These are phyloP conservation scores for Suhomyces sp. DNA, from an alignment of 805 yeast genomes.

Conservation along the genomic window DNA sequence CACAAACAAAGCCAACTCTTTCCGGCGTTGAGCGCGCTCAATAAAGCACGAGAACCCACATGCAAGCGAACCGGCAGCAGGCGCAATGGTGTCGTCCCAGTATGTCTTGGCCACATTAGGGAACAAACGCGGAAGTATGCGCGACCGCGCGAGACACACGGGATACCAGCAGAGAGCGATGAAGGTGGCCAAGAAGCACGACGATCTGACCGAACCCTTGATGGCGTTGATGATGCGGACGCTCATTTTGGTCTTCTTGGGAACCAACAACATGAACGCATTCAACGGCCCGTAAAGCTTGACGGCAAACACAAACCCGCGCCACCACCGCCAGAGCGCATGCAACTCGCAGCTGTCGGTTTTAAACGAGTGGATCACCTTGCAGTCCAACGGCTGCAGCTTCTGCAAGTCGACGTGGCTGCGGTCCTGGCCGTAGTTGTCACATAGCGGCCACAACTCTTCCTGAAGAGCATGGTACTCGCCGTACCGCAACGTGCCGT, in stretches of 20 bases:
- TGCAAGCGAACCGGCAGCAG: slow-evolving; percentile 36
- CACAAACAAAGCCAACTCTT: slow-evolving; percentile 48
- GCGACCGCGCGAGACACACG: slow-evolving; percentile 42
- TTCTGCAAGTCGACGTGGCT: slow-evolving; percentile 24
- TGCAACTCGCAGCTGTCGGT: slow-evolving; percentile 43
- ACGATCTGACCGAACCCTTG: slow-evolving; percentile 34
- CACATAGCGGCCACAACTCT: slow-evolving; percentile 30
- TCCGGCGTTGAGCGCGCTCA: slow-evolving; percentile 40
- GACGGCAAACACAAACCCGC: slow-evolving; percentile 42
- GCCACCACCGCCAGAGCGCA: slow-evolving; percentile 42
- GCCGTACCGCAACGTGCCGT: slow-evolving; percentile 35
- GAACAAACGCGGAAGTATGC: slow-evolving; percentile 38
- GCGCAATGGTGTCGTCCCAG: slow-evolving; percentile 40
- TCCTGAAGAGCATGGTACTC: slow-evolving; percentile 23
- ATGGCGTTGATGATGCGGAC: slow-evolving; percentile 20
- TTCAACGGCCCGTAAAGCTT: slow-evolving; percentile 43
- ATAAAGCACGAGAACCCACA: slow-evolving; percentile 43
- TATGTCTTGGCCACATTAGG: slow-evolving; percentile 31
- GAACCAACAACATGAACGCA: slow-evolving; percentile 21
- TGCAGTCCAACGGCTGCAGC: slow-evolving; percentile 37
- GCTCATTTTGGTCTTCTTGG: slow-evolving; percentile 16
- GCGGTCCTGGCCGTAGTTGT: slow-evolving; percentile 31
- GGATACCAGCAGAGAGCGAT: slow-evolving; percentile 46
- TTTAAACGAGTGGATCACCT: slow-evolving; percentile 38
- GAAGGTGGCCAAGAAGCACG: slow-evolving; percentile 42